These are phyloP conservation scores for Paramecium caudatum DNA, from an alignment of 73 alveolate genomes.

Conservation along the genomic window DNA sequence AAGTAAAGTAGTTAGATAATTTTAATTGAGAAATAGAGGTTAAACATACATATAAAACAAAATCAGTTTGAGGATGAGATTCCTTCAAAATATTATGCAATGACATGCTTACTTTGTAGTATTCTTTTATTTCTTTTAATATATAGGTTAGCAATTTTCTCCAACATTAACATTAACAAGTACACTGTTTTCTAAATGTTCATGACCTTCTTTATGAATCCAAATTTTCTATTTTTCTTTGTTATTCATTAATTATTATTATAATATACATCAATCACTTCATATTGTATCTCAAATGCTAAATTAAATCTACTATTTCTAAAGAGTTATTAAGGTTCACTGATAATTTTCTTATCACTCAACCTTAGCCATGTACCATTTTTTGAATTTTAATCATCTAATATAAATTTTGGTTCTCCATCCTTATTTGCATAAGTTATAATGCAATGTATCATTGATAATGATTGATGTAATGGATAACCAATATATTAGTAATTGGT, in stretches of 20 bases:
- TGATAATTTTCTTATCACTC: constrained; percentile 24
- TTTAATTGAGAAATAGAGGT: too few relatives aligned
- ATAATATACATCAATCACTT: constrained; percentile 57
- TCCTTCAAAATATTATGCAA: constrained; percentile 37
- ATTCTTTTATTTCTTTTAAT: not conserved
- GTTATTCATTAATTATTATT: constrained; percentile 29
- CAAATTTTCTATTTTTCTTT: constrained; percentile 37
- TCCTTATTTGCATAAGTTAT: not conserved
- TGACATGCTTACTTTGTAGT: constrained; percentile 32
- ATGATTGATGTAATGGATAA: constrained; percentile 19
- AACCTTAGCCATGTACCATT: constrained; percentile 67
- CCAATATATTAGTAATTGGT: constrained; percentile 54
- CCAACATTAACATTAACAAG: constrained; percentile 26
- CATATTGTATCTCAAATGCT: constrained; percentile 67
- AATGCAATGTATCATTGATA: constrained; percentile 43
- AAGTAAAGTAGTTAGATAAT: too few relatives aligned
- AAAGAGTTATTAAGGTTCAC: constrained; percentile 18
- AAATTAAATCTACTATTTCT: constrained; percentile 31
- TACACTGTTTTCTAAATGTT: constrained; percentile 16
- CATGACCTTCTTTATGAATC: constrained; percentile 47
- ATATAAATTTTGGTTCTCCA: not conserved
- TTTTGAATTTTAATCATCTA: constrained; percentile 44
- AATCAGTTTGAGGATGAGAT: too few relatives aligned
- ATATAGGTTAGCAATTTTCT: constrained; percentile 33
- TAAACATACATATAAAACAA: too few relatives aligned